A percentile compares a stretch with the other conserved stretches of the same genome.
These are phyloP conservation scores for Nakaseomyces glabratus DNA, from an alignment of 1,139 yeast genomes.

Conservation along the genomic window DNA sequence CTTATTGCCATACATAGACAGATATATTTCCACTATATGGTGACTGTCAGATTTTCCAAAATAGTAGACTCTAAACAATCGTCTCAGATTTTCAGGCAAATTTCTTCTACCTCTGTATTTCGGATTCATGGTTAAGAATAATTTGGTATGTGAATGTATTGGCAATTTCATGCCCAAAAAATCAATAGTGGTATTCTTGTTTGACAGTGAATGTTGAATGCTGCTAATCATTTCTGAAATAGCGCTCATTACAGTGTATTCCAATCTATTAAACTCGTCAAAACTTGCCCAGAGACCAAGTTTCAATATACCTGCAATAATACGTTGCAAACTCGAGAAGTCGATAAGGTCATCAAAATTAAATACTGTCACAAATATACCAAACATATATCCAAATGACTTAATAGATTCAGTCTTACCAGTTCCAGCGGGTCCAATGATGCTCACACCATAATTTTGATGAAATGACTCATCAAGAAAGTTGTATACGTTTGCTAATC, in stretches of 20 bases:
- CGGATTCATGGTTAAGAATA: slow-evolving; percentile 90
- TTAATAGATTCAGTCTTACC: slow-evolving; percentile 92
- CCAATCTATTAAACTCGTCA: slow-evolving; percentile 86
- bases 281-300: slow-evolving; percentile 95
- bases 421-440: slow-evolving; percentile 96
- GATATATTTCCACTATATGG: slow-evolving; percentile 60
- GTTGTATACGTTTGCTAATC: slow-evolving; percentile 54
- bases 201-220: slow-evolving; percentile 49
- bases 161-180: slow-evolving; percentile 40
- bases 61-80: slow-evolving; percentile 65
- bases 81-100: slow-evolving; percentile 80
- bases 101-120: slow-evolving; percentile 75
- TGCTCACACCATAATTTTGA: slow-evolving; percentile 78
- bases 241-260: slow-evolving; percentile 66
- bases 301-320: slow-evolving; percentile 72
- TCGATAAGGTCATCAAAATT: slow-evolving; percentile 90
- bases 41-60: slow-evolving; percentile 67
- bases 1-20: slow-evolving; percentile 56
- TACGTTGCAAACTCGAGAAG: slow-evolving; percentile 68
- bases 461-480: slow-evolving; percentile 69
- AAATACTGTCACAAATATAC: slow-evolving; percentile 75
- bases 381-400: slow-evolving; percentile 72
- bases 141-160: slow-evolving; percentile 51
- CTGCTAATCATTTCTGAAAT: slow-evolving; percentile 73
- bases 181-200: slow-evolving; percentile 31